These are phyloP conservation scores for Trichoderma atrobrunneum DNA, from an alignment of 2,329 filamentous ascomycete species.

Conservation along the genomic window DNA sequence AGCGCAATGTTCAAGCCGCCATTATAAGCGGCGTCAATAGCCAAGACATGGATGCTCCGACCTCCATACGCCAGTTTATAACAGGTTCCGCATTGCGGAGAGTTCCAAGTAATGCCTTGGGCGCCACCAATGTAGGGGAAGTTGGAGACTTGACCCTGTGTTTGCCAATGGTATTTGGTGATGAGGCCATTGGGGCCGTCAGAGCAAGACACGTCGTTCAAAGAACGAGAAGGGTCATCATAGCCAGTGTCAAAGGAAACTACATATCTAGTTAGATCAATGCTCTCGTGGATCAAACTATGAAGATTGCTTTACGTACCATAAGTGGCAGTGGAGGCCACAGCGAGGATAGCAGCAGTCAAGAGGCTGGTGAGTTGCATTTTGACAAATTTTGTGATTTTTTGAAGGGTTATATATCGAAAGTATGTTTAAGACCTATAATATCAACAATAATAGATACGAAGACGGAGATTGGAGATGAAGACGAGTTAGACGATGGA, in stretches of 20 bases:
- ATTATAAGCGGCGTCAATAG: slow-evolving; percentile 48
- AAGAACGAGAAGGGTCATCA: slow-evolving; percentile 55
- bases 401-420: not conserved
- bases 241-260: slow-evolving; percentile 73
- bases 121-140: slow-evolving; percentile 58
- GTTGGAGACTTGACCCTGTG: slow-evolving; percentile 46
- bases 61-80: slow-evolving; percentile 53
- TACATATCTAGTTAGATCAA: slow-evolving; percentile 15
- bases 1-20: slow-evolving; percentile 55
- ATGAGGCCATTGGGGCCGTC: slow-evolving; percentile 66
- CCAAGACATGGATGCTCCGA: slow-evolving; percentile 52
- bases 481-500: not conserved
- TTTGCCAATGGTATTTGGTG: slow-evolving; percentile 58
- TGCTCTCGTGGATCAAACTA: slow-evolving; percentile 1
- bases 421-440: not conserved
- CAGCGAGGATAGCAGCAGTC: slow-evolving; percentile 37
- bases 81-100: slow-evolving; percentile 56
- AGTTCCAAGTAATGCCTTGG: slow-evolving; percentile 56
- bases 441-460: not conserved
- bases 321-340: slow-evolving; percentile 36
- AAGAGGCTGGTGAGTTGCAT: slow-evolving; percentile 45
- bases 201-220: slow-evolving; percentile 62
- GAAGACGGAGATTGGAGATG: not conserved
- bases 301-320: slow-evolving; percentile 25
- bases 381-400: slow-evolving; percentile 24